Evolutionary conservation across 805 yeast species (phyloP).

Genomic region (Naumovozyma baii): DNA sequence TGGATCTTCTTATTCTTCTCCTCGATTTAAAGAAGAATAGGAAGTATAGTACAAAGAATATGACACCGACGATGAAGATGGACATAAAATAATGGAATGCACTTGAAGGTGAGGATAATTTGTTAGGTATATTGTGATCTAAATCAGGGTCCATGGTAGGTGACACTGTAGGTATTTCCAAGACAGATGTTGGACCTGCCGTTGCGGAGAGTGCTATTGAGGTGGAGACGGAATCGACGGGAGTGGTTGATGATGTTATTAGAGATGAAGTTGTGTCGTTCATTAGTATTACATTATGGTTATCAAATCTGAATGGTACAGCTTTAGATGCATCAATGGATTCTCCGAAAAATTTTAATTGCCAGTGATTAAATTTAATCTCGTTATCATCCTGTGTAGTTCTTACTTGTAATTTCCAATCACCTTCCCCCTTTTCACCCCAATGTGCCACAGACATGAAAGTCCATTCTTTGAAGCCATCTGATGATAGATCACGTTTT

Average conservation of each 20-base stretch:
- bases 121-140: slow-evolving; percentile 23
- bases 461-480: slow-evolving; percentile 74
- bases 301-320: slow-evolving; percentile 41
- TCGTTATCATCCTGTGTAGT: slow-evolving; percentile 33
- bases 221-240: slow-evolving; percentile 2
- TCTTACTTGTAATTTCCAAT: slow-evolving; percentile 67
- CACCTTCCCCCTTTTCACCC: slow-evolving; percentile 89
- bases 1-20: slow-evolving; percentile 42
- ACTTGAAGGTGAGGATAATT: slow-evolving; percentile 34
- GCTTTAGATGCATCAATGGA: slow-evolving; percentile 55
- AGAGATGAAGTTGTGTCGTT: not conserved
- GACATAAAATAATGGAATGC: slow-evolving; percentile 55
- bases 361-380: slow-evolving; percentile 55
- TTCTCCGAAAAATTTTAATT: slow-evolving; percentile 75
- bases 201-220: slow-evolving; percentile 4
- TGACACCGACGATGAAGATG: slow-evolving; percentile 50
- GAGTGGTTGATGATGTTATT: not conserved
- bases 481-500: slow-evolving; percentile 41
- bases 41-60: slow-evolving; percentile 36
- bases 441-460: slow-evolving; percentile 98
- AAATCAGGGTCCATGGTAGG: slow-evolving; percentile 9
- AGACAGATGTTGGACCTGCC: slow-evolving; percentile 1
- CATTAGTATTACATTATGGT: slow-evolving; percentile 12
- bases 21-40: slow-evolving; percentile 36
- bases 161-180: slow-evolving; percentile 3